These are phyloP conservation scores for Leucoagaricus sp. DNA, from an alignment of 1,284 basidiomycete genomes.

Conservation along the genomic window DNA sequence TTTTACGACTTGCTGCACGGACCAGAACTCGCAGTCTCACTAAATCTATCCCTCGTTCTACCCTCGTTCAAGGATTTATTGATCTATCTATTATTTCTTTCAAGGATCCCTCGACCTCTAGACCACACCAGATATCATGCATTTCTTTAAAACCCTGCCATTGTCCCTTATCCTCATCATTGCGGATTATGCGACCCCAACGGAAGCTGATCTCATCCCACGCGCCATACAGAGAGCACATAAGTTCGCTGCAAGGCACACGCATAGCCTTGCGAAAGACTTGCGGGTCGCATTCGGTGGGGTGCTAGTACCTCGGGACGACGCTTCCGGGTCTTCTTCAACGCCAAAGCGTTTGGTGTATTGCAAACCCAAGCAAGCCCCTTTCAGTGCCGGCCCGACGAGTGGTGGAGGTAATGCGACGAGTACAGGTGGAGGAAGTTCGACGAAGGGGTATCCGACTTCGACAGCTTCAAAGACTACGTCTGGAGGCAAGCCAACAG, in stretches of 20 bases:
- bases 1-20: not conserved
- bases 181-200: slow-evolving; percentile 28
- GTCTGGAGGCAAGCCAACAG: slow-evolving; percentile 12
- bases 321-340: slow-evolving; percentile 15
- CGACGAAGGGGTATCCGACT: not conserved
- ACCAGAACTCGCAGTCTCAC: not conserved
- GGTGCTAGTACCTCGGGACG: slow-evolving; percentile 37
- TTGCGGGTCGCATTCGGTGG: slow-evolving; percentile 63
- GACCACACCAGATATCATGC: slow-evolving; percentile 19
- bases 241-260: slow-evolving; percentile 39
- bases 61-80: not conserved
- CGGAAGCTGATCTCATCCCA: slow-evolving; percentile 15
- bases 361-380: slow-evolving; percentile 39
- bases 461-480: slow-evolving; percentile 17
- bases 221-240: slow-evolving; percentile 41
- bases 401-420: slow-evolving; percentile 13
- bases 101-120: not conserved
- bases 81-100: not conserved
- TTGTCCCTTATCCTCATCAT: slow-evolving; percentile 27
- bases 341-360: slow-evolving; percentile 36
- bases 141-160: slow-evolving; percentile 21
- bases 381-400: slow-evolving; percentile 16
- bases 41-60: not conserved
- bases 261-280: slow-evolving; percentile 63
- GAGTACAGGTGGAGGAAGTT: slow-evolving; percentile 1